Conservation (phyloP, 192 early-diverging fungal genomes). For the Gaertneriomyces semiglobifer region DNA sequence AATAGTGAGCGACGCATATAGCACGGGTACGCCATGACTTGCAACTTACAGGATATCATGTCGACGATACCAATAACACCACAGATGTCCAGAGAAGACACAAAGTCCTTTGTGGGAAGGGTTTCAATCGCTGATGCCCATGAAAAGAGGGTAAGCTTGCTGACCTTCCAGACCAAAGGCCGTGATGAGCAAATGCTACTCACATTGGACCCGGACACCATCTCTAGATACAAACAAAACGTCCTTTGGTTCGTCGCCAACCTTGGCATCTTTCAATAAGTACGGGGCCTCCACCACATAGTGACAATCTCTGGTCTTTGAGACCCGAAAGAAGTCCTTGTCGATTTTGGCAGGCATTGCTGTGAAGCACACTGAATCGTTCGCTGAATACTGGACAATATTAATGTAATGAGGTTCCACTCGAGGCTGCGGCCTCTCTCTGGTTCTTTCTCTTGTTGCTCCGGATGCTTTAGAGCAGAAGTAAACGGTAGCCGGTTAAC, state of each 20-base stretch:
- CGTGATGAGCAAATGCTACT: neutral
- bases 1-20: neutral
- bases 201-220: slow-evolving; percentile 20
- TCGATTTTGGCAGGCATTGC: slow-evolving; percentile 9
- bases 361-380: neutral
- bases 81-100: slow-evolving; percentile 30
- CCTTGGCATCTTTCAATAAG: slow-evolving; percentile 8
- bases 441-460: too few relatives aligned
- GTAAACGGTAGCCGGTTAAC: too few relatives aligned
- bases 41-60: slow-evolving; percentile 33
- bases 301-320: slow-evolving; percentile 28
- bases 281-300: slow-evolving; percentile 33
- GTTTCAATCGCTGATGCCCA: slow-evolving; percentile 7
- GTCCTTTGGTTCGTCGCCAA: slow-evolving; percentile 19
- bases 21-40: neutral
- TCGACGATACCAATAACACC: slow-evolving; percentile 46
- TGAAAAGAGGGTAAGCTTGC: slow-evolving; percentile 1
- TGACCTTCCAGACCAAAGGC: neutral
- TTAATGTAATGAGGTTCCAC: too few relatives aligned
- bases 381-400: too few relatives aligned
- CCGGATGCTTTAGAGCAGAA: too few relatives aligned
- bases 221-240: slow-evolving; percentile 27
- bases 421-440: too few relatives aligned
- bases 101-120: slow-evolving; percentile 7
- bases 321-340: slow-evolving; percentile 36